Evolutionary conservation across 306 rosid species (phyloP), one percentile per base, ranked within the genome.

Genomic region (Prunus campanulata): DNA sequence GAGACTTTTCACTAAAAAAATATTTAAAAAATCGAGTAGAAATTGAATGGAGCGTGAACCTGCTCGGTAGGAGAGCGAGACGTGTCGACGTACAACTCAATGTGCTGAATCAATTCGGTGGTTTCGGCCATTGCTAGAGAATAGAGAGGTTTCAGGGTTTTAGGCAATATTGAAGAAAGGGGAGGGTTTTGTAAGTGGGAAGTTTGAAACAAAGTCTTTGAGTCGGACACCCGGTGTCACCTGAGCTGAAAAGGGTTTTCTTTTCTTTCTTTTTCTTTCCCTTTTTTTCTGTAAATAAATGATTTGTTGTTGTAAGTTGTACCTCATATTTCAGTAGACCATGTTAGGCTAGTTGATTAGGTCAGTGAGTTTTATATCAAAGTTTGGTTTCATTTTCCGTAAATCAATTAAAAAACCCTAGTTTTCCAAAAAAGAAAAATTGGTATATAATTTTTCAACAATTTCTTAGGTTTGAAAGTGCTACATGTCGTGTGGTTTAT

Each of bases 1-100:
- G 25, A 29, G 11, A 46, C 54, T 32, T 62, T 61, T 15, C 44
- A 39, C 44, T 39, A 39, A 39, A 39, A 39, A 39, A 39, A 39
- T 6, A 39, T 25, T 29, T 70, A 35, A 16, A 24, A 49, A 44
- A 32, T 20, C 7, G 5, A n/a, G 48, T 8, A 15, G 24, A 67
- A 80, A 49, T 57, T 64, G 32, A 70, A 30, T 39, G 59, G 64
- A 55, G 39, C 27, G 68, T 22, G 78, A 72, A 95, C 98, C 97
- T 92, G 92, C 54, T 86, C 87, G 68, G 82, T 8, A 15, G 82
- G 85, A 70, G 97, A 60, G 16, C 93, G 77, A 80, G 96, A 88
- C 2, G 88, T 76, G 79, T 88, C 92, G 70, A 95, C 90, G 78
- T 86, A 95, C 5, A 88, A 87, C 80, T 92, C 97, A 75, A 95